Percentiles rank a stretch among this genome's conserved stretches.
Conservation (phyloP, 768 basidiomycete species). For the Mycena galericulata region DNA sequence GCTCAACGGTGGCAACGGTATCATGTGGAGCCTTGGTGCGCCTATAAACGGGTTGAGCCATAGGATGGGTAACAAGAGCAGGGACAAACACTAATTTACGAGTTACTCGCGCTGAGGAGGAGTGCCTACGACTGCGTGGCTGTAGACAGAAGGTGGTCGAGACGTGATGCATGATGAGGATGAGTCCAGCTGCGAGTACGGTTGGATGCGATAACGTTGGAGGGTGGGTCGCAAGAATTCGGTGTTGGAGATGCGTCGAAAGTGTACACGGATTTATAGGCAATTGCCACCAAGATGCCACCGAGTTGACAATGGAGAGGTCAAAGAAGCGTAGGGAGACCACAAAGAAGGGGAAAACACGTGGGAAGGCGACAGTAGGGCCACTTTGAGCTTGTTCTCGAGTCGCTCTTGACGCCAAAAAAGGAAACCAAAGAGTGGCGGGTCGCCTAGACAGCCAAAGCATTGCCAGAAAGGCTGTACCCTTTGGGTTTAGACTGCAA, state of each 20-base stretch:
- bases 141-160: not conserved
- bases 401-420: not conserved
- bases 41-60: constrained; percentile 4
- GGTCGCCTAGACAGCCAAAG: constrained; percentile 19
- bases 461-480: constrained; percentile 1
- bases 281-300: not conserved
- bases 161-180: constrained; percentile 3
- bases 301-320: constrained; percentile 17
- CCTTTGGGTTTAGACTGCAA: not conserved
- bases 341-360: constrained; percentile 20
- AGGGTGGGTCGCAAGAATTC: too few relatives aligned
- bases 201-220: not conserved
- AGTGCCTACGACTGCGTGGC: constrained; percentile 3
- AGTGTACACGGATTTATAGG: constrained; percentile 1
- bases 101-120: not conserved
- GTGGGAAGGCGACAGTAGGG: constrained; percentile 2
- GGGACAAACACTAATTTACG: constrained; percentile 18
- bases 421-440: constrained; percentile 15
- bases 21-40: not conserved
- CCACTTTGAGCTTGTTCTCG: not conserved
- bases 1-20: constrained; percentile 6
- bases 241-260: not conserved
- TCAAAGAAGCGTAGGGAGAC: not conserved
- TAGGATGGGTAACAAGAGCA: not conserved
- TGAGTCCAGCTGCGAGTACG: not conserved